Base-by-base conservation (phyloP, 2,329 filamentous ascomycete species). In the Alternaria dauci region DNA sequence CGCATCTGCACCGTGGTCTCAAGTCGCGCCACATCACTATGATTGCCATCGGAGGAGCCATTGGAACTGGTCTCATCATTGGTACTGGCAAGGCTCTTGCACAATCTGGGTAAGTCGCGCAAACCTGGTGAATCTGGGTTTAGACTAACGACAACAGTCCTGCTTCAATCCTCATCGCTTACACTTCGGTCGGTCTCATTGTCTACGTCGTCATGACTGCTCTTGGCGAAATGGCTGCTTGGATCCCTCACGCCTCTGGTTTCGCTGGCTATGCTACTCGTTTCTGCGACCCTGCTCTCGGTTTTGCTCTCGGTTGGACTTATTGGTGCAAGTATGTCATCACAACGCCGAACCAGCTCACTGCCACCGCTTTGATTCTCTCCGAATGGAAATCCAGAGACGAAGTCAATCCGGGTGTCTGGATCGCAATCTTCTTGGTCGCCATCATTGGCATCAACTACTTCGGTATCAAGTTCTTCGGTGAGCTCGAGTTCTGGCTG, bases 141-240 rank as follows among this genome's bases (percentile, higher is more conserved):
- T 5, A n/a, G 41, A 52, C 70, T 76, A 59, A 76, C 59, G 32
- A 20, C 5, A 16, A 12, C 46, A 83, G 83, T 34, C 90, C 90
- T 51, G 90, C 82, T 20, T 87, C 89, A 9, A 87, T 92, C 74
- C 83, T 92, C 68, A 89, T 93, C 75, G 88, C 88, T 9, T 93
- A 92, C 79, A 83, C 86, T 38, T 76, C 90, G 63, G 85, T 92
- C 66, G 90, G 90, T 66, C 79, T 89, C 47, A 79, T 95, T 61
- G 92, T 94, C 67, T 95, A 89, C 78, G 81, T 93, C 42, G 91
- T 95, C 68, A 93, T 95, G 91, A 89, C 88, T 59, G 89, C 87
- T 58, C 86, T 95, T 4, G 92, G 91, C 64, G 91, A 94, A 78
- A 95, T 95, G 91, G 91, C 91, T 8, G 87, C 91, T 53, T 95